Evolutionary conservation across 306 rosid genomes (phyloP), one percentile per base, ranked within the genome.

Genomic region (Pyrus communis): DNA sequence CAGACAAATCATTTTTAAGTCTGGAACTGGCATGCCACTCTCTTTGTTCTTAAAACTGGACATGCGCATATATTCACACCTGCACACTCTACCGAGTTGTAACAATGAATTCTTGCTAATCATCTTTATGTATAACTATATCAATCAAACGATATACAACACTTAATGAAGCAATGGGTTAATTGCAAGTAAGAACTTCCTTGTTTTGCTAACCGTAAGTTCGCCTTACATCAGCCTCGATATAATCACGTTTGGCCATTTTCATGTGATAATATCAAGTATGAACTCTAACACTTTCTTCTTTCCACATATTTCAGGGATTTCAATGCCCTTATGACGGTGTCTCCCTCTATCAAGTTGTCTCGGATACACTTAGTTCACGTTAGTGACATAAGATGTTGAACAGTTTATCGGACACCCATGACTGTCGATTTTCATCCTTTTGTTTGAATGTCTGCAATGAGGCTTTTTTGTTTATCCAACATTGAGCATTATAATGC

Each of bases 291-390:
- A 67, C 68, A 59, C 78, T 69, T 67, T 18, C 42, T 5, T 69
- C 78, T 74, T 69, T 78, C 18, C 76, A 45, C 73, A 64, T 78
- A 78, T 74, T 91, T 55, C 97, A 93, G 98, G 98, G 78, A 91
- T 91, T 84, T 93, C 98, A 76, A 89, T 93, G 98, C 98, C 98
- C 87, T 93, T 93, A 91, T 91, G 93, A 91, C 81, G 25, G 83
- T 66, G 43, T 35, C 60, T 38, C 43, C 52, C 25, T 57, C 61
- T 74, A n/a, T 67, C 65, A 69, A 67, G 65, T 67, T 69, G 78
- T 64, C 79, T 60, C 28, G 60, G 81, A 42, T 80, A 81, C 55
- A 67, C 49, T 83, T 82, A 78, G 75, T 57, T 82, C 67, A 42
- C 57, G 58, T 58, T 71, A 35, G 81, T 79, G 80, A 86, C 82